A percentile compares a stretch with the other conserved stretches of the same genome.
Conservation (phyloP, 2,329 filamentous ascomycete genomes). For the Parasarocladium wereldwijsianum region DNA sequence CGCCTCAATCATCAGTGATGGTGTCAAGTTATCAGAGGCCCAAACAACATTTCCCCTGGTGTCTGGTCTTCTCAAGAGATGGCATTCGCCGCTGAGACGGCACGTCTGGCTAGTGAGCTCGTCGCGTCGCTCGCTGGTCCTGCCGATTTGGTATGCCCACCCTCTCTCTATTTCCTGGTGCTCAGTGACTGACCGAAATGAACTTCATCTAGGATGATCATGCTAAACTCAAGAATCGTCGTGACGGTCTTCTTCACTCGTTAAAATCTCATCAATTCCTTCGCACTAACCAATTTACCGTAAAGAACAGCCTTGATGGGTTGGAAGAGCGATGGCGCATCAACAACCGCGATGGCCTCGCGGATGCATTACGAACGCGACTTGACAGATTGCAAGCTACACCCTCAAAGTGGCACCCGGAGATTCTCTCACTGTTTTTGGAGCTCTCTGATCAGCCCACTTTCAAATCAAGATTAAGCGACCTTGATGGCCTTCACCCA, state of each 20-base stretch:
- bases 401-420: conserved; percentile 55
- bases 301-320: conserved; percentile 49
- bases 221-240: conserved; percentile 26
- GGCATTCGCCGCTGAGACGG: conserved; percentile 54
- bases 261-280: conserved; percentile 41
- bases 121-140: conserved; percentile 45
- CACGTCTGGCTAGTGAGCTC: conserved; percentile 54
- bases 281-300: conserved; percentile 63
- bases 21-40: no score
- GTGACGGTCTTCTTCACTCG: conserved; percentile 33
- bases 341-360: conserved; percentile 63
- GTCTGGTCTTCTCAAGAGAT: conserved; percentile 28
- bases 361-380: conserved; percentile 49
- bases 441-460: conserved; percentile 70
- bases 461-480: conserved; percentile 49
- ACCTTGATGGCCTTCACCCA: conserved; percentile 38
- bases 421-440: conserved; percentile 64
- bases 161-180: conserved; percentile 2
- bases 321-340: conserved; percentile 80
- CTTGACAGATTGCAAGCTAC: conserved; percentile 4
- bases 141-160: conserved; percentile 27
- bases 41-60: no score
- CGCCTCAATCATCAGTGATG: no score
- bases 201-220: conserved; percentile 11
- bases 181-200: conserved; percentile 4